These are phyloP conservation scores for Syzygium aqueum DNA, from an alignment of 345 rosid species.

Conservation along the genomic window DNA sequence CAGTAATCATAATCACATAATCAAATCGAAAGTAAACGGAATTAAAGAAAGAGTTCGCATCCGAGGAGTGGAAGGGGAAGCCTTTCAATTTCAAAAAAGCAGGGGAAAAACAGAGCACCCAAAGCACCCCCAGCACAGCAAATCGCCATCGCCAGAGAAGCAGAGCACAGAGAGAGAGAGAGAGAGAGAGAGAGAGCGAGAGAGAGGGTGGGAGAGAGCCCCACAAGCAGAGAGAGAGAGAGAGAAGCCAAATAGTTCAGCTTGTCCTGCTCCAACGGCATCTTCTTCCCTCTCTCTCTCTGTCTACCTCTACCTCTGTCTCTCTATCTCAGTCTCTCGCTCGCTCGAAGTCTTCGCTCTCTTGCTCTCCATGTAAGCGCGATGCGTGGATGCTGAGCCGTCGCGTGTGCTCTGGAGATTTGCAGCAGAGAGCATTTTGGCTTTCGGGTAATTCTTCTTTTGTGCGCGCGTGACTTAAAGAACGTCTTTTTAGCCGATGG, in stretches of 20 bases:
- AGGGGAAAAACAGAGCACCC: not conserved
- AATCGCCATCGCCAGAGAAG: not conserved
- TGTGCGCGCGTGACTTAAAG: not conserved
- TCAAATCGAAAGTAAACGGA: not conserved
- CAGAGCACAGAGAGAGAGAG: not conserved
- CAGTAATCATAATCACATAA: not conserved
- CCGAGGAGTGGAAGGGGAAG: not conserved
- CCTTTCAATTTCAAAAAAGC: not conserved
- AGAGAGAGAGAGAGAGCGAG: not conserved
- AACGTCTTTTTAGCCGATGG: not conserved
- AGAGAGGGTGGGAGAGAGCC: not conserved
- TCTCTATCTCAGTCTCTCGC: conserved; percentile 2
- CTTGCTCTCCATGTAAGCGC: not conserved
- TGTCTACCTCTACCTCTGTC: not conserved
- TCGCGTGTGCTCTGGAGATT: not conserved
- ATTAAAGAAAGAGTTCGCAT: not conserved
- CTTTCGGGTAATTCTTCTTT: not conserved
- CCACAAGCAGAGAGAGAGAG: not conserved
- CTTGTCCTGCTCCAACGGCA: not conserved
- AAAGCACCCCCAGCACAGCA: not conserved
- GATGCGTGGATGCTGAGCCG: not conserved
- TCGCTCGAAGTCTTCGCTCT: not conserved
- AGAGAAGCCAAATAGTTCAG: not conserved
- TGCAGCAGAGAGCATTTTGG: not conserved
- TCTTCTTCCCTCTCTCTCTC: conserved; percentile 2